These are phyloP conservation scores for Rhodotorula sp. DNA, from an alignment of 1,284 basidiomycete genomes.

Conservation along the genomic window DNA sequence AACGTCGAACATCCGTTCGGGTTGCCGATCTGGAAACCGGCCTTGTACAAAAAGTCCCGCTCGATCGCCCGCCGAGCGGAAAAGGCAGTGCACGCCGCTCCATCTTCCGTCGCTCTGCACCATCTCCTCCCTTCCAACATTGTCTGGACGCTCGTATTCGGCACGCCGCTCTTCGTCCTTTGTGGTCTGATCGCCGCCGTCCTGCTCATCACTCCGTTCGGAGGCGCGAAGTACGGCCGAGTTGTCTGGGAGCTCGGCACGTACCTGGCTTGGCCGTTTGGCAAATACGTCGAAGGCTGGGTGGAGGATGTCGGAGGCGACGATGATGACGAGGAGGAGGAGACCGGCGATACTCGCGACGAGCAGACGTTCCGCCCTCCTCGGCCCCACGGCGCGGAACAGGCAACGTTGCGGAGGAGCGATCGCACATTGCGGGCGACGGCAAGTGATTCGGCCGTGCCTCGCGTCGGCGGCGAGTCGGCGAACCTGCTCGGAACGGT, in stretches of 20 bases:
- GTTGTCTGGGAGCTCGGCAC: slow-evolving; percentile 88
- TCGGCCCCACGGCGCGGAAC: slow-evolving; percentile 18
- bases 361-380: slow-evolving; percentile 22
- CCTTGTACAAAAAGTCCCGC: slow-evolving; percentile 95
- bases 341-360: slow-evolving; percentile 42
- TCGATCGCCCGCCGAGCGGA: slow-evolving; percentile 96
- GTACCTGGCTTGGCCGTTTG: slow-evolving; percentile 98
- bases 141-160: slow-evolving; percentile 81
- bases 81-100: slow-evolving; percentile 84
- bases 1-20: slow-evolving; percentile 99
- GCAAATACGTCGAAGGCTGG: slow-evolving; percentile 92
- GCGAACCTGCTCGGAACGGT: slow-evolving; percentile 19
- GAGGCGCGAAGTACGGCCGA: slow-evolving; percentile 79
- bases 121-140: slow-evolving; percentile 86
- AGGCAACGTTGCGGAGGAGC: slow-evolving; percentile 18
- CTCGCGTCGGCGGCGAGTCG: slow-evolving; percentile 8
- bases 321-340: slow-evolving; percentile 40
- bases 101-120: slow-evolving; percentile 85
- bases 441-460: slow-evolving; percentile 1
- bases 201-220: slow-evolving; percentile 68
- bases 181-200: slow-evolving; percentile 69
- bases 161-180: slow-evolving; percentile 81
- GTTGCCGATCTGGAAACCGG: slow-evolving; percentile 99
- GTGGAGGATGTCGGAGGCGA: slow-evolving; percentile 41
- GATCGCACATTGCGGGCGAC: slow-evolving; percentile 7